These are phyloP conservation scores for Taxawa tesnikishii DNA, from an alignment of 2,329 filamentous ascomycete species.

Conservation along the genomic window DNA sequence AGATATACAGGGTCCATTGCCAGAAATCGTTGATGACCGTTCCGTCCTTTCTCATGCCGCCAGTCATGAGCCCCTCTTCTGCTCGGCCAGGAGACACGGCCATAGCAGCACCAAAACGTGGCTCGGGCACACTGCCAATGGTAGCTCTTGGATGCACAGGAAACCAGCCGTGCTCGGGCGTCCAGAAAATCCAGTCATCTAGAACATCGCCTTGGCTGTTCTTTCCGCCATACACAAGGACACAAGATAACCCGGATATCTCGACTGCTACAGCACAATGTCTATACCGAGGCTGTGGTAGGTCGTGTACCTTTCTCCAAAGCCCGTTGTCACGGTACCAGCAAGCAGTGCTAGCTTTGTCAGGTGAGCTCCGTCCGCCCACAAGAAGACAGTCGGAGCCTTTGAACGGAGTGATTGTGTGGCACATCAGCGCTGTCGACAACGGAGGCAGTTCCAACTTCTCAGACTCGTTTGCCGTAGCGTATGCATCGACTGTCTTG, in stretches of 20 bases:
- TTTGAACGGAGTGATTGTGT: constrained; percentile 59
- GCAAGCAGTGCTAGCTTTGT: constrained; percentile 55
- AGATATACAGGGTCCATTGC: constrained; percentile 46
- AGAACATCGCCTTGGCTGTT: constrained; percentile 28
- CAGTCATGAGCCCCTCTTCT: constrained; percentile 49
- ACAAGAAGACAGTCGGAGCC: constrained; percentile 48
- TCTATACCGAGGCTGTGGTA: constrained; percentile 63
- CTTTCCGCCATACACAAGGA: constrained; percentile 35
- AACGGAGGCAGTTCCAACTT: constrained; percentile 17
- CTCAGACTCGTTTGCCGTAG: constrained; percentile 10
- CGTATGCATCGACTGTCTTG: constrained; percentile 33
- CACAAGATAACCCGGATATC: constrained; percentile 25
- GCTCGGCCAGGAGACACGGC: constrained; percentile 25
- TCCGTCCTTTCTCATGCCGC: constrained; percentile 58
- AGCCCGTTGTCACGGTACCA: constrained; percentile 54
- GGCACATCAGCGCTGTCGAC: constrained; percentile 48
- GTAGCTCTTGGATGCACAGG: constrained; percentile 20
- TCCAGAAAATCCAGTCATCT: constrained; percentile 33
- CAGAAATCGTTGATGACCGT: constrained; percentile 50
- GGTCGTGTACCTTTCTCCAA: constrained; percentile 53
- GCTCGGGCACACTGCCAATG: constrained; percentile 20
- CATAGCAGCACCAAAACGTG: constrained; percentile 46
- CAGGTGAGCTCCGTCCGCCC: constrained; percentile 70
- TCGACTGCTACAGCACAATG: constrained; percentile 49
- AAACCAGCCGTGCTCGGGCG: constrained; percentile 38